Evolutionary conservation across 1,139 yeast species (phyloP).

Genomic region (Candida albicans): DNA sequence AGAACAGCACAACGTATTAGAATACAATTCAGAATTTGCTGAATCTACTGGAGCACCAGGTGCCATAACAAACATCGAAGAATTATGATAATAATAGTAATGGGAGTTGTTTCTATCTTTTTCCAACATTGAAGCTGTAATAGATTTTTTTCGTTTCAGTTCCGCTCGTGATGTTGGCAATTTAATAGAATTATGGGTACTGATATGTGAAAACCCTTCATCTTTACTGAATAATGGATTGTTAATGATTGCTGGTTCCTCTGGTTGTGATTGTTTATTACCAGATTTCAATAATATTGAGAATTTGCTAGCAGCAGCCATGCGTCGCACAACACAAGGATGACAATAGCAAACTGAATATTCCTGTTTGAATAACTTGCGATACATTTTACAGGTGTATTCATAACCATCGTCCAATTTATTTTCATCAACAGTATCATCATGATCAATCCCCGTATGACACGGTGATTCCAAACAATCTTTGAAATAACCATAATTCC

Average conservation of each 20-base stretch:
- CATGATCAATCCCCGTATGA: constrained; percentile 16
- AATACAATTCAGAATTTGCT: neutral
- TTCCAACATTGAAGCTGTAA: neutral
- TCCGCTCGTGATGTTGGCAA: constrained; percentile 10
- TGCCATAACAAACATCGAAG: neutral
- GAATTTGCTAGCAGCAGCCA: neutral
- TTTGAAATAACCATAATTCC: constrained; percentile 22
- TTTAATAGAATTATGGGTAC: constrained; percentile 19
- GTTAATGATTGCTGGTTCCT: neutral
- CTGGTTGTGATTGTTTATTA: neutral
- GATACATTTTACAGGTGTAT: constrained; percentile 15
- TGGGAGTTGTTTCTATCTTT: neutral
- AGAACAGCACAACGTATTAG: neutral
- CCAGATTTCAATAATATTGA: neutral
- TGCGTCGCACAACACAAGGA: constrained; percentile 11
- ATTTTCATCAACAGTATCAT: constrained; percentile 15
- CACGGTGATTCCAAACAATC: constrained; percentile 16
- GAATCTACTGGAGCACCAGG: too few relatives aligned
- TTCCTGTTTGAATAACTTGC: constrained; percentile 11
- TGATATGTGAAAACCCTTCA: constrained; percentile 18
- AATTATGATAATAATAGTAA: neutral
- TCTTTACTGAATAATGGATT: constrained; percentile 6
- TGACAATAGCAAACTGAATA: constrained; percentile 18
- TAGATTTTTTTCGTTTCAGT: neutral
- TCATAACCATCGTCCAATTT: constrained; percentile 12